These are phyloP conservation scores for Circinella minor DNA, from an alignment of 371 early-diverging fungal species.

Conservation along the genomic window DNA sequence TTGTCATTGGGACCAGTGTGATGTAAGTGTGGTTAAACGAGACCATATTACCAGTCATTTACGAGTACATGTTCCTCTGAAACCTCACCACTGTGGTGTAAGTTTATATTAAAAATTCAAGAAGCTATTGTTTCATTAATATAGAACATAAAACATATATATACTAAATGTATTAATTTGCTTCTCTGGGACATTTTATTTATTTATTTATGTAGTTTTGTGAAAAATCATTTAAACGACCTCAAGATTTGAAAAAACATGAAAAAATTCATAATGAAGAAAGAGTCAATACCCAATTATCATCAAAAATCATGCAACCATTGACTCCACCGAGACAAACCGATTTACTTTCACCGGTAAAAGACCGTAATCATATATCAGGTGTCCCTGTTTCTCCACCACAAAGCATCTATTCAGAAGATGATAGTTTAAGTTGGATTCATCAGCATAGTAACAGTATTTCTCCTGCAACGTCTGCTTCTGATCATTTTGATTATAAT, in stretches of 20 bases:
- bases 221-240: conserved; percentile 83
- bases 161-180: not conserved
- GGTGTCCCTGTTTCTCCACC: conserved; percentile 32
- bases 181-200: not conserved
- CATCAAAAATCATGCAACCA: conserved; percentile 18
- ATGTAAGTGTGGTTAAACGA: conserved; percentile 76
- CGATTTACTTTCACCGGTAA: conserved; percentile 9
- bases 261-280: conserved; percentile 77
- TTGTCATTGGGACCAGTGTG: conserved; percentile 90
- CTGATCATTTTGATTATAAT: conserved; percentile 39
- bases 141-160: not conserved
- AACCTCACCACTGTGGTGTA: conserved; percentile 83
- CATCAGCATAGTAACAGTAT: conserved; percentile 10
- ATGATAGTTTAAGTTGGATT: conserved; percentile 10
- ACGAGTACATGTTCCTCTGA: conserved; percentile 88
- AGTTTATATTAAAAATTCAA: not conserved
- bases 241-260: conserved; percentile 91
- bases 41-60: conserved; percentile 95
- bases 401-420: conserved; percentile 40
- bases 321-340: conserved; percentile 27
- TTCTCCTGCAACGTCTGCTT: conserved; percentile 13
- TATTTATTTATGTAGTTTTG: conserved; percentile 54
- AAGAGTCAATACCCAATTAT: not conserved
- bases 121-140: not conserved
- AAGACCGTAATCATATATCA: conserved; percentile 5